Conservation (phyloP, 1,139 yeast genomes). For the Geotrichum bryndzae region DNA sequence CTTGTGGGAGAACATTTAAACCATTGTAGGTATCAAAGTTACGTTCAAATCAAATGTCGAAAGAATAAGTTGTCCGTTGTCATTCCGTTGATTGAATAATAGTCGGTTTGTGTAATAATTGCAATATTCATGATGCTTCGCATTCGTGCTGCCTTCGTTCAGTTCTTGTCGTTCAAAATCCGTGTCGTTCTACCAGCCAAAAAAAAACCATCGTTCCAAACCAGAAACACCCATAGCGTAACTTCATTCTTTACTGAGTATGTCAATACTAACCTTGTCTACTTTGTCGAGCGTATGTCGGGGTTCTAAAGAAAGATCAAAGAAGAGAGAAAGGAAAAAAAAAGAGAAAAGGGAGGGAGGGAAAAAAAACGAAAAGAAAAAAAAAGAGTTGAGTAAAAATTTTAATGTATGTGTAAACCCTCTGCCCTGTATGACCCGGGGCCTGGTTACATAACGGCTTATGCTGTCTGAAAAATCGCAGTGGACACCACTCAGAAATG, state of each 20-base stretch:
- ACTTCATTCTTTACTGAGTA: not conserved
- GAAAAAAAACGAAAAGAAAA: constrained; percentile 3
- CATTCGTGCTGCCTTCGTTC: not conserved
- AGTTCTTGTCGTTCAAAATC: not conserved
- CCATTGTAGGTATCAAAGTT: no score
- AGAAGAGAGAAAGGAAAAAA: constrained; percentile 1
- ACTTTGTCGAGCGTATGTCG: constrained; percentile 17
- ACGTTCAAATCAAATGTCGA: no score
- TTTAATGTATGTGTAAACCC: not conserved
- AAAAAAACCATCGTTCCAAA: not conserved
- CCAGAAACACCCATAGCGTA: not conserved
- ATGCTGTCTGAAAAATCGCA: not conserved
- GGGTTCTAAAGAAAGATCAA: constrained; percentile 1
- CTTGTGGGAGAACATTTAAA: no score
- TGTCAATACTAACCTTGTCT: constrained; percentile 16
- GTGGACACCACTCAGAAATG: not conserved
- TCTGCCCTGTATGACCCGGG: not conserved
- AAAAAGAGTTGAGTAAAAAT: not conserved
- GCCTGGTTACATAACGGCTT: not conserved
- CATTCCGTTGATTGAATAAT: not conserved
- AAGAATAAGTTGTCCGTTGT: not conserved
- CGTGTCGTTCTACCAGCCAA: not conserved
- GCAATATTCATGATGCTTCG: not conserved
- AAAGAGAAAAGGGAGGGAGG: constrained; percentile 6
- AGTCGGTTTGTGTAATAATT: not conserved